Percentiles rank a stretch among this genome's conserved stretches.
phyloP scores from a whole-genome alignment of 768 basidiomycete species.

The Auricularia heimuer region DNA sequence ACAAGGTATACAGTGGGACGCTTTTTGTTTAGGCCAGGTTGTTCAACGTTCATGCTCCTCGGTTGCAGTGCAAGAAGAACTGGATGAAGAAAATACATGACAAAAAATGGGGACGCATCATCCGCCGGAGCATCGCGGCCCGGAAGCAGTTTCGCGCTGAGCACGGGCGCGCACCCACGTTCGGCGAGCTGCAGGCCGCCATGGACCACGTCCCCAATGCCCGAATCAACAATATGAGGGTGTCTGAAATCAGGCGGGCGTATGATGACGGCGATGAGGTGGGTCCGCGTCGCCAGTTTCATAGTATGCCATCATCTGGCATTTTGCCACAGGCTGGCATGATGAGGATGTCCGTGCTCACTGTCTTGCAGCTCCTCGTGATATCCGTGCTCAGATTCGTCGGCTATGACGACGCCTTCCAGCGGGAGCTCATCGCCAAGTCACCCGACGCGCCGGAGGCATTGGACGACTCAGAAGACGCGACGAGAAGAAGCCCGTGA shows the following conservation, averaged over 20 bases:
- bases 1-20: background rate
- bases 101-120: background rate
- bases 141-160: background rate
- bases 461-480: background rate
- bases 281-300: background rate
- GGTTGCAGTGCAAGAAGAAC: background rate
- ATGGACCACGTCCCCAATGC: background rate
- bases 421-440: background rate
- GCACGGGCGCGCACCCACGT: background rate
- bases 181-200: background rate
- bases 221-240: background rate
- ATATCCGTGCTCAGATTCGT: background rate
- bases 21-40: too few species aligned
- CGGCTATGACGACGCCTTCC: background rate
- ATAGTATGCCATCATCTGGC: too few species aligned
- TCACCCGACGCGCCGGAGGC: background rate
- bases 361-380: background rate
- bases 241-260: background rate
- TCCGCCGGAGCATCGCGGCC: background rate
- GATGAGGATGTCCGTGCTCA: too few species aligned
- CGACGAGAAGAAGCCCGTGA: background rate
- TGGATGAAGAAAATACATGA: background rate
- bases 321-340: too few species aligned
- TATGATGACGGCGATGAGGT: background rate
- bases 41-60: background rate